phyloP scores from a whole-genome alignment of 179 eudicot genomes.

The Pouteria campechiana region DNA sequence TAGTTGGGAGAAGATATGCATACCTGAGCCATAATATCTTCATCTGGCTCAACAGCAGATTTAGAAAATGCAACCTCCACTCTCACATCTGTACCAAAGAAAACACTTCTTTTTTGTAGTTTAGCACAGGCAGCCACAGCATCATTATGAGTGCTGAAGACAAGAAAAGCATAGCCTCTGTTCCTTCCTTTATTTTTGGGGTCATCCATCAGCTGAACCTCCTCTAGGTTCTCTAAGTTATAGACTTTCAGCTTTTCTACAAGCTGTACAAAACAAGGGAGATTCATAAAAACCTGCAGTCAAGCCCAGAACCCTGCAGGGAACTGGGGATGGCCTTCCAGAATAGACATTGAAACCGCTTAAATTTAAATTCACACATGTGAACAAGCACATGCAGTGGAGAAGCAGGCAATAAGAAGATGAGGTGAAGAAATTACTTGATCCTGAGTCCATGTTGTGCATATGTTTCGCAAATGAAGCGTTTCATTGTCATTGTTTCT shows the following conservation, averaged over 20 bases:
- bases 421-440: conserved; percentile 75
- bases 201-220: conserved; percentile 87
- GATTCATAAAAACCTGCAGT: conserved; percentile 36
- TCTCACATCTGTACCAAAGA: conserved; percentile 84
- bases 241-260: conserved; percentile 72
- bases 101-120: conserved; percentile 77
- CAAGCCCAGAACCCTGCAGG: conserved; percentile 14
- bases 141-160: conserved; percentile 78
- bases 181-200: conserved; percentile 68
- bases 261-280: no score
- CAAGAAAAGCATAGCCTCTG: conserved; percentile 94
- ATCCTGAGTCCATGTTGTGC: conserved; percentile 96
- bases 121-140: conserved; percentile 97
- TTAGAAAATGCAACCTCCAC: conserved; percentile 97
- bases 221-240: conserved; percentile 78
- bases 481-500: conserved; percentile 97
- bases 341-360: no score
- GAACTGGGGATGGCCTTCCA: conserved; percentile 10
- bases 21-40: conserved; percentile 99
- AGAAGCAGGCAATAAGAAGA: no score
- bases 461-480: conserved; percentile 87
- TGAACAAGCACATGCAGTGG: no score
- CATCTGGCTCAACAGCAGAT: conserved; percentile 92
- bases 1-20: conserved; percentile 9
- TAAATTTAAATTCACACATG: no score